A percentile compares a stretch with the other conserved stretches of the same genome.
Conservation (phyloP, 768 basidiomycete species). For the Tremella mesenterica region DNA sequence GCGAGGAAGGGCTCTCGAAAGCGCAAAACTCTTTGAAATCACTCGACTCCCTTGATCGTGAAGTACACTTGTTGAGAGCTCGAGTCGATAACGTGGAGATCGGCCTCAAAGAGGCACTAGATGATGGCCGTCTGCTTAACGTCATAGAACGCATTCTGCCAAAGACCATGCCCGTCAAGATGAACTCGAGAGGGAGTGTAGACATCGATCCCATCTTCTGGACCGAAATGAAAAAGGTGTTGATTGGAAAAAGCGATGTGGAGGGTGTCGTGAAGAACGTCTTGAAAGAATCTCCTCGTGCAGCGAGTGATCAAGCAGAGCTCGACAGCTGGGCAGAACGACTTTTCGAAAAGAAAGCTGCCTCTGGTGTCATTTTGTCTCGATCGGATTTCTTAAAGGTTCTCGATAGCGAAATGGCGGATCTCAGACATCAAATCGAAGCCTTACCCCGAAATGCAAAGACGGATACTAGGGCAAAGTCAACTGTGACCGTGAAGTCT, state of each 20-base stretch:
- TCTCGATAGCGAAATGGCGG: constrained; percentile 41
- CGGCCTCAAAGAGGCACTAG: constrained; percentile 30
- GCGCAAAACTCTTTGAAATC: background rate
- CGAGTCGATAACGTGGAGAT: constrained; percentile 37
- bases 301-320: background rate
- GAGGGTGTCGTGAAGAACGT: constrained; percentile 26
- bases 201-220: constrained; percentile 47
- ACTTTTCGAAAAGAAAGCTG: constrained; percentile 30
- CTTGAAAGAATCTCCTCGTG: constrained; percentile 6
- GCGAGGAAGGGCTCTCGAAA: constrained; percentile 1
- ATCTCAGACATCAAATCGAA: constrained; percentile 15
- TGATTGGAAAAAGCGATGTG: constrained; percentile 35
- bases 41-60: constrained; percentile 11
- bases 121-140: constrained; percentile 36
- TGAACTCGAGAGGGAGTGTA: constrained; percentile 22
- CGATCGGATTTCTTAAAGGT: constrained; percentile 41
- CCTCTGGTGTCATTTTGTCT: constrained; percentile 38
- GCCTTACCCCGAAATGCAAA: background rate
- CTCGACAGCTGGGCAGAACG: constrained; percentile 39
- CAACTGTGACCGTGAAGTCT: constrained; percentile 17
- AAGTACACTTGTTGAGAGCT: too few species aligned
- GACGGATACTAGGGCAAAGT: background rate
- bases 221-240: constrained; percentile 45
- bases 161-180: constrained; percentile 41
- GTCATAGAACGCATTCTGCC: constrained; percentile 46